Base-by-base conservation (phyloP, 306 rosid species). In the Aeschynomene evenia region DNA sequence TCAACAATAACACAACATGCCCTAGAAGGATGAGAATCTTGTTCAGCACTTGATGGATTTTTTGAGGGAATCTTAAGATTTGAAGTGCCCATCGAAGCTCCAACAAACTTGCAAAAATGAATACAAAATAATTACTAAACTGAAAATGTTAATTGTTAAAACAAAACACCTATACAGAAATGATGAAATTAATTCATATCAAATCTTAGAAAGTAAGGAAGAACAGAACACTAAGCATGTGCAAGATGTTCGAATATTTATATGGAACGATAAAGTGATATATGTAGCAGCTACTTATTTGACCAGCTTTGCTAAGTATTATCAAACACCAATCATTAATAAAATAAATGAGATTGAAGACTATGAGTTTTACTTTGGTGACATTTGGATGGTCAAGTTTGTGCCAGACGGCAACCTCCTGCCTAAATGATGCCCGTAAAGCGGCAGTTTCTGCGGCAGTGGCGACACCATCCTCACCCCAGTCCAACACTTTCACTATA, bases 321-420 rank as follows among this genome's bases (percentile, higher is more conserved):
- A 55, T 31, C 79, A 34, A 16, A 21, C 46, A 77, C 37, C 29
- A 42, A 12, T 48, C 63, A 74, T 34, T 65, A 21, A 31, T 74
- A 70, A 14, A 76, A 72, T 10, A 54, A 24, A 15, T 51, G 53
- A 78, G 29, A 69, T 10, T 21, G 66, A 68, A 79, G 75, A 70
- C 59, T 33, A 31, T 9, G 68, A 76, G 64, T 62, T 28, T 64
- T 87, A 88, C 98, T 78, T 83, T 90, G 39, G 98, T 94, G 72
- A 94, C 96, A 72, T 94, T 90, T 48, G 92, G 95, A 79, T 94
- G 90, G 78, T 90, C 89, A 75, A 94, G 98, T 87, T 94, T 88
- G 77, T 94, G 92, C 97, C 98, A 94, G 42, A 94, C 98, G 63
- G 96, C 92, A 82, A 90, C 98, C 82, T 94, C 98, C 85, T 94